Evolutionary conservation across 2,329 filamentous ascomycete genomes (phyloP).

Genomic region (Apiospora rasikravindrae): DNA sequence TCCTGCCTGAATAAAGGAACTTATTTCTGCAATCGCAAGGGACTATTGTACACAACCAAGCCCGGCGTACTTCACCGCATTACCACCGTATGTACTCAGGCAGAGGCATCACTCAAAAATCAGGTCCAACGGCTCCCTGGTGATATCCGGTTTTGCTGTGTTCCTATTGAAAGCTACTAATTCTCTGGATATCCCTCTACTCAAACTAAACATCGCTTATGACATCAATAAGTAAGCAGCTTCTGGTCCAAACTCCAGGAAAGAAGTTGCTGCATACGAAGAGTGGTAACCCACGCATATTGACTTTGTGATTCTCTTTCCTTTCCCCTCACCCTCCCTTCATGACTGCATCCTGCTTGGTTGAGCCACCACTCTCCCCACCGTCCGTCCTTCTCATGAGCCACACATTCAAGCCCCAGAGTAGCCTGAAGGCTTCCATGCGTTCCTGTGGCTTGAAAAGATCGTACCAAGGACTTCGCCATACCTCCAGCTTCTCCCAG

Average conservation of each 20-base stretch:
- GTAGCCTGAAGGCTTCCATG: constrained; percentile 58
- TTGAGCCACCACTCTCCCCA: not conserved
- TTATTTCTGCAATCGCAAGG: not conserved
- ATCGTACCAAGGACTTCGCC: constrained; percentile 67
- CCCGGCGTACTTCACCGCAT: not conserved
- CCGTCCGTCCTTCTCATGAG: constrained; percentile 54
- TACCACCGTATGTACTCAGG: not conserved
- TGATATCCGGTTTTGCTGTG: not conserved
- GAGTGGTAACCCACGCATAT: not conserved
- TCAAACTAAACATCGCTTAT: not conserved
- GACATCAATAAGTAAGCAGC: not conserved
- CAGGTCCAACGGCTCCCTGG: not conserved
- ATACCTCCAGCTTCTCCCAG: constrained; percentile 60
- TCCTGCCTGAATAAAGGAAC: not conserved
- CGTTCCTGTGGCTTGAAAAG: constrained; percentile 60
- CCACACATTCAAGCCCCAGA: constrained; percentile 67
- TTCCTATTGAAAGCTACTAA: not conserved
- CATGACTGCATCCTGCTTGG: constrained; percentile 27
- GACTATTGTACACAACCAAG: too few species aligned
- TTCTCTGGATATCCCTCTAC: not conserved
- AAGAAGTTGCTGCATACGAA: not conserved
- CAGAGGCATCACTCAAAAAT: not conserved
- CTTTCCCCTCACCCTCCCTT: constrained; percentile 24
- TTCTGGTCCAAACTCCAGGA: not conserved
- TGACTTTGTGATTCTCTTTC: too few species aligned